Evolutionary conservation across 2,329 filamentous ascomycete genomes (phyloP).

Genomic region (Magnaporthiopsis rhizophila): DNA sequence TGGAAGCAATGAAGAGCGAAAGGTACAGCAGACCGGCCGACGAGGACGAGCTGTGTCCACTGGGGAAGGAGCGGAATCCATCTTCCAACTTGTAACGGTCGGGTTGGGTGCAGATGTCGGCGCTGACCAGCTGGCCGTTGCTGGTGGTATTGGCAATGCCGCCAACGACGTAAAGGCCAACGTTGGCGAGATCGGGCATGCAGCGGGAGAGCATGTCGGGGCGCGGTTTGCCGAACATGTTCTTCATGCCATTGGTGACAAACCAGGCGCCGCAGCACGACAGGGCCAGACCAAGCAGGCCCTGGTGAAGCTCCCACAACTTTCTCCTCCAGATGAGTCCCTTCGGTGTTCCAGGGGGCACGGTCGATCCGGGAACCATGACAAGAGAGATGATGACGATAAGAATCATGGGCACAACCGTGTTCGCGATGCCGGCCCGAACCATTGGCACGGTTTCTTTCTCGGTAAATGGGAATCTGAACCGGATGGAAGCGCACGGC

Average conservation of each 20-base stretch:
- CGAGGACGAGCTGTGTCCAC: slow-evolving; percentile 66
- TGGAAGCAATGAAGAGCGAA: slow-evolving; percentile 77
- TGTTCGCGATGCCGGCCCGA: slow-evolving; percentile 55
- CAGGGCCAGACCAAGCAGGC: slow-evolving; percentile 73
- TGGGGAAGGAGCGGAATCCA: slow-evolving; percentile 79
- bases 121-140: slow-evolving; percentile 63
- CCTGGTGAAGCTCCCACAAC: slow-evolving; percentile 83
- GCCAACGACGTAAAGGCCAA: slow-evolving; percentile 54
- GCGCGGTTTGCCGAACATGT: slow-evolving; percentile 71
- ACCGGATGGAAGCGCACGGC: not conserved
- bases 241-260: slow-evolving; percentile 82
- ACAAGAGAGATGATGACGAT: slow-evolving; percentile 61
- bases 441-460: slow-evolving; percentile 65
- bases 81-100: slow-evolving; percentile 59
- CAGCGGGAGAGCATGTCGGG: slow-evolving; percentile 61
- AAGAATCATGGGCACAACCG: slow-evolving; percentile 57
- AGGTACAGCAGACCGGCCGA: slow-evolving; percentile 79
- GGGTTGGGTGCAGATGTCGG: slow-evolving; percentile 63
- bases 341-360: slow-evolving; percentile 53
- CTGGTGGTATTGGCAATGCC: slow-evolving; percentile 45
- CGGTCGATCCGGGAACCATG: slow-evolving; percentile 65
- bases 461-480: slow-evolving; percentile 59
- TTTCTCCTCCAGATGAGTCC: slow-evolving; percentile 69
- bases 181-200: slow-evolving; percentile 60
- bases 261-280: slow-evolving; percentile 66